Conservation (phyloP, 495 filamentous ascomycete genomes). For the Xylaria sp. region DNA sequence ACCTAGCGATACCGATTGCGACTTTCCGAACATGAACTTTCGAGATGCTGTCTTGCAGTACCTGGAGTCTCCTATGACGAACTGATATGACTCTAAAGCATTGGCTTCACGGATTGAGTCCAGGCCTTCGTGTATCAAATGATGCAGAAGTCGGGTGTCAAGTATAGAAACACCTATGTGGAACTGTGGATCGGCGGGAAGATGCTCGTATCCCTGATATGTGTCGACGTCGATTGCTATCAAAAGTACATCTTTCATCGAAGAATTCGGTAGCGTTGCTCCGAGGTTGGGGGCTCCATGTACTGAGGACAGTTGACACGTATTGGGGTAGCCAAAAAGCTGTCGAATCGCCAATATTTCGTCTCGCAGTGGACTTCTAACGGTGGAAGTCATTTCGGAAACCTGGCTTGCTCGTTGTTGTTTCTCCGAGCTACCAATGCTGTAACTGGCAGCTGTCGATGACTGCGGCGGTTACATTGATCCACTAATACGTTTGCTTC, state of each 20-base stretch:
- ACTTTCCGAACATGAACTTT: slow-evolving; percentile 29
- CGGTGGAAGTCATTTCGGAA: slow-evolving; percentile 16
- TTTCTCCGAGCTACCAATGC: not conserved
- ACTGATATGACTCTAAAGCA: slow-evolving; percentile 36
- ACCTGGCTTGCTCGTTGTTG: not conserved
- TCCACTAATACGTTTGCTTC: too few species aligned
- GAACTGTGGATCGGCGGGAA: slow-evolving; percentile 29
- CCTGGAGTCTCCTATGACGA: slow-evolving; percentile 31
- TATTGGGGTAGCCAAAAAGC: slow-evolving; percentile 31
- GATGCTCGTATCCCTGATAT: slow-evolving; percentile 28
- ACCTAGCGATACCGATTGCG: slow-evolving; percentile 28
- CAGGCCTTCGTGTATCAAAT: not conserved
- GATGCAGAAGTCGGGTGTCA: slow-evolving; percentile 33
- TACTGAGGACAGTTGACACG: too few species aligned
- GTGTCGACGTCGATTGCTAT: slow-evolving; percentile 34
- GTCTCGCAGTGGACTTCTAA: slow-evolving; percentile 29
- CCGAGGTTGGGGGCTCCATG: slow-evolving; percentile 23
- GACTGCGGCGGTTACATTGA: too few species aligned
- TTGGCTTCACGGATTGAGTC: slow-evolving; percentile 12
- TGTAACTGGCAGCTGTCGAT: too few species aligned
- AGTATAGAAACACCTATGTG: slow-evolving; percentile 34
- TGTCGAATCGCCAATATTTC: slow-evolving; percentile 32
- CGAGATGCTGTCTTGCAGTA: slow-evolving; percentile 29
- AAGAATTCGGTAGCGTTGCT: slow-evolving; percentile 27
- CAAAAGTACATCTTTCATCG: slow-evolving; percentile 33